Evolutionary conservation across 208 protist genomes (phyloP).

Genomic region (Trypanosoma avium): DNA sequence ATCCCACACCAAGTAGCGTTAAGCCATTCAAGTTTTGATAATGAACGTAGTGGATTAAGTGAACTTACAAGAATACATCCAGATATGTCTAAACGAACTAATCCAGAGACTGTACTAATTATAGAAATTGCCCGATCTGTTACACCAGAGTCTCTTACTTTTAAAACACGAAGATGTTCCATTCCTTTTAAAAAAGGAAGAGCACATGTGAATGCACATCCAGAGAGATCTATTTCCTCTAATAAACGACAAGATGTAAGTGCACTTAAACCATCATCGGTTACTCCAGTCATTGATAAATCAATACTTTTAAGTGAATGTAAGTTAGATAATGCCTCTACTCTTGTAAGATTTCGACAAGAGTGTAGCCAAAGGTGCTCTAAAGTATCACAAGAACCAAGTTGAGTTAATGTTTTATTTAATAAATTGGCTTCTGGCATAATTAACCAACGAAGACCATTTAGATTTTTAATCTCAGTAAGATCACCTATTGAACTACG

Average conservation of each 20-base stretch:
- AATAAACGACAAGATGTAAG: constrained; percentile 27
- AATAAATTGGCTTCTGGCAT: constrained; percentile 27
- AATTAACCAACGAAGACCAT: constrained; percentile 30
- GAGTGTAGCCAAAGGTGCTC: constrained; percentile 32
- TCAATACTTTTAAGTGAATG: constrained; percentile 28
- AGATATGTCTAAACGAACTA: constrained; percentile 30
- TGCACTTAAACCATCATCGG: constrained; percentile 25
- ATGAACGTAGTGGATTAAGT: constrained; percentile 26
- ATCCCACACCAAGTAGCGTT: constrained; percentile 24
- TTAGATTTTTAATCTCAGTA: constrained; percentile 27
- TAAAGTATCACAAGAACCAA: constrained; percentile 30
- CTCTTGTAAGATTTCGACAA: constrained; percentile 31
- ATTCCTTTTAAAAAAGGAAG: constrained; percentile 33
- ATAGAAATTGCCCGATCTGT: constrained; percentile 27
- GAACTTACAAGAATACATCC: constrained; percentile 36
- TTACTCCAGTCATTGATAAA: constrained; percentile 28
- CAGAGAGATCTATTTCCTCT: constrained; percentile 37
- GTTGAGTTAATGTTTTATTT: constrained; percentile 32
- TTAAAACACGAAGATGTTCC: constrained; percentile 25
- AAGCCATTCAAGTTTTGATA: constrained; percentile 25
- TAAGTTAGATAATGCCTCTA: constrained; percentile 27
- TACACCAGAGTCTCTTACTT: constrained; percentile 30
- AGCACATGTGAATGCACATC: constrained; percentile 22
- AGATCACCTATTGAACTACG: constrained; percentile 37
- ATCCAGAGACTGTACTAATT: constrained; percentile 4